Conservation (phyloP, 179 eudicot species). For the Dionaea muscipula region DNA sequence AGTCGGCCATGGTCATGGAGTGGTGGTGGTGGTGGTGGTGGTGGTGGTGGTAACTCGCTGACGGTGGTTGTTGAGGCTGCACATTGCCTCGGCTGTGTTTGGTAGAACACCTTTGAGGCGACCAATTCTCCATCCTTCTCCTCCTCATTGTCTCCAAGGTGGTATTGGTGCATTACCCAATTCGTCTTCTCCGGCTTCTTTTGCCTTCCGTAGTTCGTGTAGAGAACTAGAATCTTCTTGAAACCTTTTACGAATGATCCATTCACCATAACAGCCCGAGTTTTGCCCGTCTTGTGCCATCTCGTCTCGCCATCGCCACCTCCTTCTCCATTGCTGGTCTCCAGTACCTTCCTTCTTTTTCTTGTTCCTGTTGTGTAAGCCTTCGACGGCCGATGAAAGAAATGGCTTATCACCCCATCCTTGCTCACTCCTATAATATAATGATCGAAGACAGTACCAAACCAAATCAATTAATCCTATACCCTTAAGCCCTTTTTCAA, state of each 20-base stretch:
- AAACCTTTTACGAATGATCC: conserved; percentile 54
- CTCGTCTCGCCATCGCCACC: conserved; percentile 73
- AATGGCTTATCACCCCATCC: conserved; percentile 80
- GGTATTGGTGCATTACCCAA: conserved; percentile 97
- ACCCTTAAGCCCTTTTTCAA: too few relatives aligned
- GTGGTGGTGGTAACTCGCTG: not conserved
- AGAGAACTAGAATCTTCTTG: conserved; percentile 78
- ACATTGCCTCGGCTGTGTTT: conserved; percentile 83
- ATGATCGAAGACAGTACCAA: not conserved
- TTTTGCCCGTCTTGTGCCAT: conserved; percentile 92
- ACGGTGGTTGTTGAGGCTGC: conserved; percentile 14
- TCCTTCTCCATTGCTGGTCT: conserved; percentile 48
- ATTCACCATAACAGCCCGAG: conserved; percentile 35
- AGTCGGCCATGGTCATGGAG: too few relatives aligned
- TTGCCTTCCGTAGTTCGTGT: conserved; percentile 88
- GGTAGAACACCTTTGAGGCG: conserved; percentile 75
- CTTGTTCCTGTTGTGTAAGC: conserved; percentile 92
- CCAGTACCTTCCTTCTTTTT: conserved; percentile 75
- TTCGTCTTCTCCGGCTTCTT: conserved; percentile 78
- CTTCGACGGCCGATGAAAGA: conserved; percentile 83
- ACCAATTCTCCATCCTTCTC: conserved; percentile 81
- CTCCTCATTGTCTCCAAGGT: conserved; percentile 59
- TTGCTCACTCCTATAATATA: conserved; percentile 55
- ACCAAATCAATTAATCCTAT: too few relatives aligned
- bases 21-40: too few relatives aligned